Evolutionary conservation across 495 filamentous ascomycete genomes (phyloP).

Genomic region (Chaetomium fimeti): DNA sequence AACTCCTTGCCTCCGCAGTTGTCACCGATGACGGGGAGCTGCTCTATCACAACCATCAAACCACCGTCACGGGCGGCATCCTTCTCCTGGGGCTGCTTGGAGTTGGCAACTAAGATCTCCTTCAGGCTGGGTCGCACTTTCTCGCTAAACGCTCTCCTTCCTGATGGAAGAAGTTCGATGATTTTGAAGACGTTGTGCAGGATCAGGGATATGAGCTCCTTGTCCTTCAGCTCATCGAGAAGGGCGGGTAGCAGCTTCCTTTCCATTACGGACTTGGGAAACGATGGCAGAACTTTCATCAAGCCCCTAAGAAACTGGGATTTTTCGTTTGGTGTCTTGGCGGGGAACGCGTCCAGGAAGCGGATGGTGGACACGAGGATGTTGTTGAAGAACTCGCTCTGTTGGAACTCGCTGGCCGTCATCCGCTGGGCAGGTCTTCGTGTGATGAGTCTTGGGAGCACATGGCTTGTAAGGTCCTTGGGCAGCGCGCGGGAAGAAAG

Average conservation of each 20-base stretch:
- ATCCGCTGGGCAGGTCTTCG: conserved; percentile 80
- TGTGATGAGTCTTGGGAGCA: conserved; percentile 81
- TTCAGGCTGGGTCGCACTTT: conserved; percentile 79
- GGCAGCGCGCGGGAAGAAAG: conserved; percentile 76
- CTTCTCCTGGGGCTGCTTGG: conserved; percentile 59
- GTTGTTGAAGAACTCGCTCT: conserved; percentile 93
- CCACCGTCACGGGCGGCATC: conserved; percentile 85
- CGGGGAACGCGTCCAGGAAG: conserved; percentile 84
- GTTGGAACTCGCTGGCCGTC: conserved; percentile 88
- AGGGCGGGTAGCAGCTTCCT: conserved; percentile 88
- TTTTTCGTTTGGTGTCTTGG: conserved; percentile 90
- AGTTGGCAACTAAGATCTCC: conserved; percentile 69
- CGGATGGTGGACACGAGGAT: conserved; percentile 93
- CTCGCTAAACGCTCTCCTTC: conserved; percentile 73
- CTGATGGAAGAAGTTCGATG: conserved; percentile 68
- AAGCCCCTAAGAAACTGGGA: conserved; percentile 86
- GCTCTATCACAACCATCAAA: conserved; percentile 82
- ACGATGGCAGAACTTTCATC: conserved; percentile 79
- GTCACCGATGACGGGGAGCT: conserved; percentile 67
- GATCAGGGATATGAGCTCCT: conserved; percentile 75
- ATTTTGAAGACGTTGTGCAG: conserved; percentile 91
- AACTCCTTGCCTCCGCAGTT: conserved; percentile 90
- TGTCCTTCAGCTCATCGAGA: conserved; percentile 89
- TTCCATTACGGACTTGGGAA: conserved; percentile 88
- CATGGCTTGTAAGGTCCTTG: conserved; percentile 66